Evolutionary conservation across 1,284 basidiomycete species (phyloP), one percentile per base, ranked within the genome.

Genomic region (Leccinum fallax): DNA sequence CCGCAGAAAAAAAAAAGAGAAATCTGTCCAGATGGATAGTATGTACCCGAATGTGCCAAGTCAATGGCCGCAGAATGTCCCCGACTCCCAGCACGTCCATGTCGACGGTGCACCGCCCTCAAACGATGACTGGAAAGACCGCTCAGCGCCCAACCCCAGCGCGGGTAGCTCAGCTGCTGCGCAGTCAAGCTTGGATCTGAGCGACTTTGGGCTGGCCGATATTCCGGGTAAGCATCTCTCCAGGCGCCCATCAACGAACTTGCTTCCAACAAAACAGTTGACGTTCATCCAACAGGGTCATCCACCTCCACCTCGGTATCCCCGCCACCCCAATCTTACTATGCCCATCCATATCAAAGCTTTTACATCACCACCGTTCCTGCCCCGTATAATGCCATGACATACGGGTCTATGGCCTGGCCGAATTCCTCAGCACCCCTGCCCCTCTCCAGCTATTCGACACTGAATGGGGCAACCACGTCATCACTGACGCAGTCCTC

Each of bases 371-470:
- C 74, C 65, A 70, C 77, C 56, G 72, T 81, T n/a, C 72, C 80
- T 9, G 74, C 80, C 2, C 80, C 86, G 5, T 87, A 82, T 74
- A 83, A 83, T 65, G 78, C 81, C 5, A 78, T 85, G 67, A 70
- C 81, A 5, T 87, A 87, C 63, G 78, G 80, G 38, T 65, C 75
- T 1, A 71, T 83, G 43, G 67, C 78, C 24, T 87, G 85, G 83
- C 66, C 79, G 1, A 67, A 69, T 30, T 72, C 79, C 38, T 69
- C 78, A 13, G 69, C 78, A 7, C 78, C 81, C 51, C 74, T 91
- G 6, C 89, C 90, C 1, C 73, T 92, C 34, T 92, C 89, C 8
- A 85, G 77, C 62, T 92, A 91, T 66, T 92, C 89, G 13, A 85
- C 86, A 32, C 74, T 92, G 58, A 90, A 91, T 74, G 89, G 89